Base-by-base conservation (phyloP, 2,329 filamentous ascomycete species). In the Hymenotorrendiella dingleyae region DNA sequence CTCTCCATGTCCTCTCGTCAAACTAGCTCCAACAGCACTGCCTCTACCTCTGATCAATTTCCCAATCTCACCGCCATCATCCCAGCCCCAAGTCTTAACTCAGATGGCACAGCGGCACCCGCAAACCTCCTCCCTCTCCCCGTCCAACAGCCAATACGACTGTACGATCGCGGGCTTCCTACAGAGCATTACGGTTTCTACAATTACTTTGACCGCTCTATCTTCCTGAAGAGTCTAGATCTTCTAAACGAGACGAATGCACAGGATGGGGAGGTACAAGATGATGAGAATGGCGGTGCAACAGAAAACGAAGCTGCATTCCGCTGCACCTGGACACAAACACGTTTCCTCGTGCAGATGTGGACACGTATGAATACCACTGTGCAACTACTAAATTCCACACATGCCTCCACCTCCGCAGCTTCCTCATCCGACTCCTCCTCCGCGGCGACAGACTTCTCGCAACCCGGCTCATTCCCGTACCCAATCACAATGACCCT, bases 151-250 rank as follows among this genome's bases (percentile, higher is more conserved):
- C 91, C 88, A 0, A 70, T 97, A 10, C 79, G 86, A 2, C 75
- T 97, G 1, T 97, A 82, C 62, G 87, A 97, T 62, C 84, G 89
- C 16, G 89, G 85, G 14, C 70, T 85, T 21, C 68, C 75, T 2
- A 83, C 82, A 0, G 91, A 97, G 62, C 88, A 95, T 65, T 96
- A 94, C 63, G 88, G 87, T 2, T 96, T 96, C 67, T 96, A 95
- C 67, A 86, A 78, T 1, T 94, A 95, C 69, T 97, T 86, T 64
- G 82, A 89, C 65, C 86, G 89, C 52, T 84, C 83, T 7, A 86
- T 94, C 50, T 94, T 91, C 68, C 71, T 94, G 48, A 79, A 81
- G 54, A 80, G 78, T 12, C 66, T 72, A 9, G 64, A 65, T 0
- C 61, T 67, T 1, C 60, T 77, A 45, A 72, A 74, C 49, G 57